Conservation (phyloP, 1,284 basidiomycete genomes). For the Ceratobasidium sp. region DNA sequence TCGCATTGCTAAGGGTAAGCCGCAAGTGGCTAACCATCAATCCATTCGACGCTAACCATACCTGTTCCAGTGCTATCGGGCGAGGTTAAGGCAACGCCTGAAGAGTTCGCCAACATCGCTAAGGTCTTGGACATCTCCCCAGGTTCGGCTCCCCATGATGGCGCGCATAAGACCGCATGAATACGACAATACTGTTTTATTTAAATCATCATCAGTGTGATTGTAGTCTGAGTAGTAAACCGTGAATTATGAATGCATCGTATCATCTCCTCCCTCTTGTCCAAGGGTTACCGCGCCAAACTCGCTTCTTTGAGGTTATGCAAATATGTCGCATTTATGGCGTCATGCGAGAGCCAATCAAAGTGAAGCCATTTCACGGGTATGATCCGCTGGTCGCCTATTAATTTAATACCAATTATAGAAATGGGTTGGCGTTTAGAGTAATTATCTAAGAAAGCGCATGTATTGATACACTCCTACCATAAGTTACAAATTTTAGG, state of each 20-base stretch:
- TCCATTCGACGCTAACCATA: neutral
- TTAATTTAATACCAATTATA: too few relatives aligned
- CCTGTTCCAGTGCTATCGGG: conserved; percentile 26
- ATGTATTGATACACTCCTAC: neutral
- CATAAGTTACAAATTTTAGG: neutral
- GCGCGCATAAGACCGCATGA: conserved; percentile 9
- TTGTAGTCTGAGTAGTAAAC: conserved; percentile 3
- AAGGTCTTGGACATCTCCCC: conserved; percentile 11
- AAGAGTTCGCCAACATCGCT: conserved; percentile 24
- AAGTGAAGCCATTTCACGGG: too few relatives aligned
- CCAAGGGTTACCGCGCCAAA: neutral
- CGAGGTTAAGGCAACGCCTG: conserved; percentile 6
- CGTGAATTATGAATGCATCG: conserved; percentile 1
- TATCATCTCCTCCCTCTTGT: neutral
- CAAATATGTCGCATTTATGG: too few relatives aligned
- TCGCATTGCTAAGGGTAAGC: conserved; percentile 16
- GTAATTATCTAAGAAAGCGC: too few relatives aligned
- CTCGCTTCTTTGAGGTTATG: too few relatives aligned
- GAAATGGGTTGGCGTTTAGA: too few relatives aligned
- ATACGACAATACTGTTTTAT: neutral
- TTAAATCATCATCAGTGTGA: neutral
- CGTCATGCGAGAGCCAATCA: too few relatives aligned
- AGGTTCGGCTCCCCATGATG: conserved; percentile 3
- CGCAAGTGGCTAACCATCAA: neutral
- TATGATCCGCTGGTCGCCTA: too few relatives aligned